Percentiles rank a stretch among this genome's conserved stretches.
Conservation (phyloP, 1,284 basidiomycete species). For the Volvariella surrecta region DNA sequence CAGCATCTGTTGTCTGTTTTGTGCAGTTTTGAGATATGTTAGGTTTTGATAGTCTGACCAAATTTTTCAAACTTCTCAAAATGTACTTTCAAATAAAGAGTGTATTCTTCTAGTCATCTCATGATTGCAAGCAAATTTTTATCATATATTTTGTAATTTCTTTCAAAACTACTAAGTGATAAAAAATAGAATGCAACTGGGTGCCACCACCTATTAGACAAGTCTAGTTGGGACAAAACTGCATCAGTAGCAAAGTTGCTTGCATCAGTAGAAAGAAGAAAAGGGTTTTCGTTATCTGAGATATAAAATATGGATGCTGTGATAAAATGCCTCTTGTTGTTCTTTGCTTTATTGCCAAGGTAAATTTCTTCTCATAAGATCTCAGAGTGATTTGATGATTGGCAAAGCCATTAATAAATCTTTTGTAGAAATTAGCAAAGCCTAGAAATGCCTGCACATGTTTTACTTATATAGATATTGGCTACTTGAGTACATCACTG, state of each 20-base stretch:
- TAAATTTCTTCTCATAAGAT: no score
- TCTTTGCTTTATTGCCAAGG: no score
- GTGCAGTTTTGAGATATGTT: constrained; percentile 19
- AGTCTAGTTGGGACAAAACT: constrained; percentile 17
- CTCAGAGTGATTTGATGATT: no score
- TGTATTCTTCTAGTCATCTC: constrained; percentile 8
- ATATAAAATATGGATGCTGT: constrained; percentile 14
- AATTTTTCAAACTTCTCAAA: constrained; percentile 2
- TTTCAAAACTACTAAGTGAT: constrained; percentile 6
- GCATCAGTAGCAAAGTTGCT: constrained; percentile 21
- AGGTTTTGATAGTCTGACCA: constrained; percentile 9
- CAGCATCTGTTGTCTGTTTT: constrained; percentile 31
- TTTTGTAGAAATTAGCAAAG: no score
- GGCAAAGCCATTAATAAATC: no score
- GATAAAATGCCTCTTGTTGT: no score
- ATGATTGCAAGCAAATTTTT: constrained; percentile 12
- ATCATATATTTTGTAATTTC: no score
- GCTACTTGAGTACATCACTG: no score
- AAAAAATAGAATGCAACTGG: constrained; percentile 8
- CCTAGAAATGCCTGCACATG: no score
- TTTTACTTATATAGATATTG: no score
- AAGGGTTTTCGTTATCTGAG: constrained; percentile 12
- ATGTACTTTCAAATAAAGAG: constrained; percentile 5
- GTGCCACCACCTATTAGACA: constrained; percentile 6
- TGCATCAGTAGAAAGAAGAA: constrained; percentile 20